These are phyloP conservation scores for Bimuria novae-zelandiae DNA, from an alignment of 2,329 filamentous ascomycete genomes.

Conservation along the genomic window DNA sequence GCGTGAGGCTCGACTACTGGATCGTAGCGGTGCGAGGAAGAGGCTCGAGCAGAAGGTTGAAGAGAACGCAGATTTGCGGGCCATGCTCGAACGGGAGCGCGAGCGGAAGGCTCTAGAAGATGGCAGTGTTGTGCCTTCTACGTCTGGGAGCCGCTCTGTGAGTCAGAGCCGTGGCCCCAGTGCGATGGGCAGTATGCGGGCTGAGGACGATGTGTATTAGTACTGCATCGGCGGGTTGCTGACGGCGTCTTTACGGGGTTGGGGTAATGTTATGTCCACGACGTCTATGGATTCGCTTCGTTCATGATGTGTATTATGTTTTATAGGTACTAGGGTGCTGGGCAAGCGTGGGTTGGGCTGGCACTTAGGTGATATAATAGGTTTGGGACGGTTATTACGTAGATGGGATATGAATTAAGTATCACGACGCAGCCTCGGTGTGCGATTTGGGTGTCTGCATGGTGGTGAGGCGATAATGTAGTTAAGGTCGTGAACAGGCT, in stretches of 20 bases:
- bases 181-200: conserved; percentile 19
- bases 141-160: conserved; percentile 23
- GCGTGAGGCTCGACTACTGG: conserved; percentile 80
- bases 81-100: conserved; percentile 65
- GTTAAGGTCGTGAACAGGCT: too few species aligned
- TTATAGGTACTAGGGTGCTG: not conserved
- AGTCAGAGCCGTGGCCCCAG: conserved; percentile 29
- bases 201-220: conserved; percentile 30
- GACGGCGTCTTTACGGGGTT: not conserved
- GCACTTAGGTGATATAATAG: not conserved
- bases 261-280: not conserved
- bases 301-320: not conserved
- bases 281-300: not conserved
- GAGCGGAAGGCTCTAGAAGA: conserved; percentile 32
- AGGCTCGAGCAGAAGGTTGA: conserved; percentile 75
- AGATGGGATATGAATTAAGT: not conserved
- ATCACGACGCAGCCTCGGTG: not conserved
- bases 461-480: too few species aligned
- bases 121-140: conserved; percentile 21
- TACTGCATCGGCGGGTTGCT: conserved; percentile 10
- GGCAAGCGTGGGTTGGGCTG: not conserved
- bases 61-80: conserved; percentile 72
- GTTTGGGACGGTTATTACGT: not conserved
- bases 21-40: conserved; percentile 81
- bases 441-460: too few species aligned